Base-by-base conservation (phyloP, 345 rosid species). In the Combretum micranthum region DNA sequence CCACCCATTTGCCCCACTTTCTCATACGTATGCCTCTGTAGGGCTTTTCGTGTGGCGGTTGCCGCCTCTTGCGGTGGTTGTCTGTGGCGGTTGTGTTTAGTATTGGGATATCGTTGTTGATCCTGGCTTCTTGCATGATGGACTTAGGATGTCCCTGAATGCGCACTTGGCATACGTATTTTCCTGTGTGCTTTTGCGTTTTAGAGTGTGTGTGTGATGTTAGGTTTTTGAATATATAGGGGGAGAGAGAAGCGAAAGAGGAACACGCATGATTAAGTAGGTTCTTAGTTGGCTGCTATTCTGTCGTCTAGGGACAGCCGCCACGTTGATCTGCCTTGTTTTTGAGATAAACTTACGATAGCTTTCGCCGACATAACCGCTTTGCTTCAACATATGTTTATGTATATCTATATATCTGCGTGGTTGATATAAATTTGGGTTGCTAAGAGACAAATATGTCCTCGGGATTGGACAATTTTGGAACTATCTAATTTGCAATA, bases 1-100 rank as follows among this genome's bases (percentile, higher is more conserved):
- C 82, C 15, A 77, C 82, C 79, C 79, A 74, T 60, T 77, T 77
- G 14, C 82, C 82, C 82, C 82, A 77, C 77, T 78, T 78, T 59
- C 83, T 69, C 83, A 71, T 78, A 68, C 83, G 55, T 60, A 74
- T 78, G 8, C 79, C 83, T 57, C 77, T 53, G 43, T 78, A 78
- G 2, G 71, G 75, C 72, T 69, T 78, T 46, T 63, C 69, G 37
- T 58, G 44, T 20, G 39, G 57, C 44, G n/a, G 53, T n/a, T 52
- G 62, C 26, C 44, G 44, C 52, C 49, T 65, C 20, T 37, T 47
- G 7, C 26, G 42, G 20, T 25, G 52, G 57, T n/a, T 44, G 46
- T 22, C 39, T 7, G 32, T 32, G 56, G 11, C 54, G 63, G 63
- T 55, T 39, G 70, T 63, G 69, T 69, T 17, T 54, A 48, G 17